phyloP scores from a whole-genome alignment of 129 eudicot genomes.

The Centrapalus pauciflorus region DNA sequence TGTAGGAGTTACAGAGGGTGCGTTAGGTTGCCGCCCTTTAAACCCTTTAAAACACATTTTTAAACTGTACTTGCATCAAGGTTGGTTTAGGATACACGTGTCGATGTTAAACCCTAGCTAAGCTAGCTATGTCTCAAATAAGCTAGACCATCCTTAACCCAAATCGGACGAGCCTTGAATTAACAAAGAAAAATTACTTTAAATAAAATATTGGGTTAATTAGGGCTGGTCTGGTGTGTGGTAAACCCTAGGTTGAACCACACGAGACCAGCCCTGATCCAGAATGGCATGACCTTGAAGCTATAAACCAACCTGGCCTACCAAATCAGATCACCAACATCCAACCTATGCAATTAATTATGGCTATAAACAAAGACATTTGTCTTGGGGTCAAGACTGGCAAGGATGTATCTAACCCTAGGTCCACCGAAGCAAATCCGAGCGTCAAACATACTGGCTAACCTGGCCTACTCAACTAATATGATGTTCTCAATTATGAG shows the following conservation, averaged over 20 bases:
- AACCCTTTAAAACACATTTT: too few species aligned
- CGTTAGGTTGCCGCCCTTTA: too few species aligned
- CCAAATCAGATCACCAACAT: background rate
- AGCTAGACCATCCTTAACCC: too few species aligned
- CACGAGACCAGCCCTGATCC: background rate
- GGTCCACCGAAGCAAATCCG: background rate
- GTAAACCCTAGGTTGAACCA: background rate
- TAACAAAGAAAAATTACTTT: background rate
- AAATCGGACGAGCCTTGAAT: background rate
- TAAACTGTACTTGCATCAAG: background rate
- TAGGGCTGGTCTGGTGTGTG: background rate
- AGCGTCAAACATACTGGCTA: background rate
- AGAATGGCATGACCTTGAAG: background rate
- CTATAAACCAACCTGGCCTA: background rate
- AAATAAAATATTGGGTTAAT: background rate
- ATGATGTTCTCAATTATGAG: background rate
- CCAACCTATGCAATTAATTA: slow-evolving; percentile 8
- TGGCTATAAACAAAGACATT: background rate
- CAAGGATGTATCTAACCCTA: background rate
- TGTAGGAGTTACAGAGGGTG: too few species aligned
- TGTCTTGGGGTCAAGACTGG: background rate
- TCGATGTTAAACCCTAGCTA: background rate
- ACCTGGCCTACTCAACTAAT: background rate
- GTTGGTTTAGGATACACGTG: background rate
- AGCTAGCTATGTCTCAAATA: too few species aligned